Evolutionary conservation across 805 yeast genomes (phyloP), one percentile per base, ranked within the genome.

Genomic region (Clavispora phyllophila): DNA sequence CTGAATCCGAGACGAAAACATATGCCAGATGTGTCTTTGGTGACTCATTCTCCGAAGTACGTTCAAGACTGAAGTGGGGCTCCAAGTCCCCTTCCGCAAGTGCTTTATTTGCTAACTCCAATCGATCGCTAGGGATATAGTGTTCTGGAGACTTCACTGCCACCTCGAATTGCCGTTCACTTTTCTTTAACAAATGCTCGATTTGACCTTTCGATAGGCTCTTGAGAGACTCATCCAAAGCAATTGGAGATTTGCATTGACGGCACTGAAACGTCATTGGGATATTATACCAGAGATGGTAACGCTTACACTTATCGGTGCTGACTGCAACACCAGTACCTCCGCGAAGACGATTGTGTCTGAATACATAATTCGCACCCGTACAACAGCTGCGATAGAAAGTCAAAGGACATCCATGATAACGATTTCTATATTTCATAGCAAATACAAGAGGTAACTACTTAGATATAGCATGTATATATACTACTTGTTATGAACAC

Each of bases 201-300:
- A 73, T 62, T 55, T 83, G 89, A 0, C 82, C 79, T 18, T 70
- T 63, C 37, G 77, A 72, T 20, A 82, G 57, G 25, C 72, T 73
- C 17, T 65, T 58, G 12, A 84, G 57, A 0, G 87, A 75, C 10
- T 72, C 72, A 56, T 84, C 86, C 5, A 82, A 61, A 10, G 59
- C 56, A 25, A 84, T 55, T 1, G 86, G 84, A 17, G 76, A 66
- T 44, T 76, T 71, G 59, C 91, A 84, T 51, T 79, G 63, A 55
- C 79, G 85, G 61, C 93, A 84, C 20, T 55, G 45, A 43, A 65
- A 50, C 26, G 49, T 43, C 55, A 51, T 51, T 12, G 14, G 33
- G 14, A 5, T 3, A 17, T 20, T 15, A 29, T 5, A 15, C n/a
- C 6, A 17, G 4, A 10, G 33, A n/a, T 17, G 13, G 33, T 8